A percentile compares a stretch with the other conserved stretches of the same genome.
Evolutionary conservation across 345 rosid genomes (phyloP).

Genomic region (Syzygium aromaticum): DNA sequence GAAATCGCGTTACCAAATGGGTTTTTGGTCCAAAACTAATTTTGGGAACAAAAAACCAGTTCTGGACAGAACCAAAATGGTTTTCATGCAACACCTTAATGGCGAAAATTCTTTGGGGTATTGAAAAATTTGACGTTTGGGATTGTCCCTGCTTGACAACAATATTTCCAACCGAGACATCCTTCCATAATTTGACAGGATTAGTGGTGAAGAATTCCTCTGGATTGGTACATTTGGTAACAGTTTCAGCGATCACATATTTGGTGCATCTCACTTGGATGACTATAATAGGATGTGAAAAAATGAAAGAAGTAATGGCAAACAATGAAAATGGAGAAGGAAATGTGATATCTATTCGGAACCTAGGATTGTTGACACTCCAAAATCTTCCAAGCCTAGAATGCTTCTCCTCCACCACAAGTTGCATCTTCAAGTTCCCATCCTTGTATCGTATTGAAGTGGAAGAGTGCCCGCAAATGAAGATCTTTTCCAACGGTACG

Average conservation of each 20-base stretch:
- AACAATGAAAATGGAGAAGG: rapidly evolving
- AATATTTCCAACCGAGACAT: neutral
- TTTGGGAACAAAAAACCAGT: no score
- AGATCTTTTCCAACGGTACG: neutral
- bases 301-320: neutral
- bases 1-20: no score
- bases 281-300: neutral
- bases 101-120: neutral
- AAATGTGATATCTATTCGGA: neutral
- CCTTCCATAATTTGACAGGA: rapidly evolving
- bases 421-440: neutral
- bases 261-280: rapidly evolving
- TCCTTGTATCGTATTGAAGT: rapidly evolving
- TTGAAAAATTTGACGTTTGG: neutral
- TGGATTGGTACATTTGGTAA: neutral
- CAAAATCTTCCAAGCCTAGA: neutral
- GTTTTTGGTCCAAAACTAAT: no score
- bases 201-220: neutral
- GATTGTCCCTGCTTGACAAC: neutral
- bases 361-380: rapidly evolving
- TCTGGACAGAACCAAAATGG: no score
- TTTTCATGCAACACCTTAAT: no score
- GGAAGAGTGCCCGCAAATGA: neutral
- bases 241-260: rapidly evolving
- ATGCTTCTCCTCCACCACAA: neutral